Evolutionary conservation across 2,329 filamentous ascomycete species (phyloP).

Genomic region (Fusarium dimerum): DNA sequence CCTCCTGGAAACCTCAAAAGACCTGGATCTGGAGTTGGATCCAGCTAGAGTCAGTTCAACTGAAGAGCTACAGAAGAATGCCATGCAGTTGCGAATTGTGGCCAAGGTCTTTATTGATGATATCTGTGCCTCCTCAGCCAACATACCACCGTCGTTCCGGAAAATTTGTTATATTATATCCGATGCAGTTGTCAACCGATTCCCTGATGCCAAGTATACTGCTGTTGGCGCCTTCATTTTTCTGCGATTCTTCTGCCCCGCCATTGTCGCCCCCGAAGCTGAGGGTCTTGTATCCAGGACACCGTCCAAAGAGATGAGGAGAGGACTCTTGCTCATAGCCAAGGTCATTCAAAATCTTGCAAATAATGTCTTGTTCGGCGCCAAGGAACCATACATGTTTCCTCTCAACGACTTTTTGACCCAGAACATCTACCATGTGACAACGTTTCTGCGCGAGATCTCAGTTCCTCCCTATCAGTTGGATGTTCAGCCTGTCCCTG

Average conservation of each 20-base stretch:
- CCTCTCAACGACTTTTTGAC: constrained; percentile 69
- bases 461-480: constrained; percentile 56
- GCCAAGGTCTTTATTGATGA: constrained; percentile 72
- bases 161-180: constrained; percentile 71
- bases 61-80: constrained; percentile 67
- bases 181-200: constrained; percentile 61
- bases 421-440: constrained; percentile 68
- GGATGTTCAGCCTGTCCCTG: constrained; percentile 42
- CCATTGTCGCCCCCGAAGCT: constrained; percentile 69
- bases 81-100: constrained; percentile 64
- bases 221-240: constrained; percentile 73
- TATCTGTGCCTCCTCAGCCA: constrained; percentile 63
- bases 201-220: constrained; percentile 71
- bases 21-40: constrained; percentile 68
- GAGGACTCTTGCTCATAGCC: constrained; percentile 67
- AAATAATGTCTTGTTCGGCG: constrained; percentile 71
- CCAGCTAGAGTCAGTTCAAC: constrained; percentile 59
- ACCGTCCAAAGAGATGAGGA: constrained; percentile 69
- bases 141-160: constrained; percentile 64
- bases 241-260: constrained; percentile 71
- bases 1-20: constrained; percentile 66
- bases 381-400: constrained; percentile 73
- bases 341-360: constrained; percentile 72
- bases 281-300: constrained; percentile 63
- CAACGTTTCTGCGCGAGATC: constrained; percentile 66